A percentile compares a stretch with the other conserved stretches of the same genome.
Conservation (phyloP, 2,329 filamentous ascomycete genomes). For the Aspergillus flavus region DNA sequence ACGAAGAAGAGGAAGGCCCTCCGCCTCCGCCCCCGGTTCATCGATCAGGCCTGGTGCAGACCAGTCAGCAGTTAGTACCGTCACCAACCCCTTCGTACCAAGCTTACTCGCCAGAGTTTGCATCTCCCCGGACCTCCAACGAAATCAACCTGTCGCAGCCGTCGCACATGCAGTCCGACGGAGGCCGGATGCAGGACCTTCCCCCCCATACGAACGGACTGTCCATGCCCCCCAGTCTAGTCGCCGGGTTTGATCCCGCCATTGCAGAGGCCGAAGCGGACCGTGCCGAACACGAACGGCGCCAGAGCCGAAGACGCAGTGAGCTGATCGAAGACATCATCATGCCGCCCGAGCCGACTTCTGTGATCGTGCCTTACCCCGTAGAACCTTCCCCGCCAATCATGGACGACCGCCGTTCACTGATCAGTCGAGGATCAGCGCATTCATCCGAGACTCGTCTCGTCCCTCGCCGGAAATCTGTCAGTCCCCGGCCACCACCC, state of each 20-base stretch:
- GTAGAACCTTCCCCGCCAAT: constrained; percentile 34
- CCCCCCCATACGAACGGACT: constrained; percentile 29
- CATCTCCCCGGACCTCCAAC: constrained; percentile 21
- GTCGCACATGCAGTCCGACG: constrained; percentile 22
- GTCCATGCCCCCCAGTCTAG: constrained; percentile 43
- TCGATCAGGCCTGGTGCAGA: constrained; percentile 34
- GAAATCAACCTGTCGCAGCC: constrained; percentile 31
- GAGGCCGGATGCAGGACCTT: constrained; percentile 26
- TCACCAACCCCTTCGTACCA: constrained; percentile 29
- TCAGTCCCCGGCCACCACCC: constrained; percentile 58
- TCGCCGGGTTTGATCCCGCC: constrained; percentile 44
- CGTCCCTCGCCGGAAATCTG: constrained; percentile 54
- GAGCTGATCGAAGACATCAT: constrained; percentile 31
- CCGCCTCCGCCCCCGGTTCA: constrained; percentile 42
- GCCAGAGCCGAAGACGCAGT: constrained; percentile 26
- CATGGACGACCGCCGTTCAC: constrained; percentile 27
- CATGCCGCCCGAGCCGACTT: constrained; percentile 24
- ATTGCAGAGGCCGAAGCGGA: constrained; percentile 33
- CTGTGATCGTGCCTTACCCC: constrained; percentile 30
- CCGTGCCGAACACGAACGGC: constrained; percentile 31
- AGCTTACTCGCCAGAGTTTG: constrained; percentile 32
- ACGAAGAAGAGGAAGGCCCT: constrained; percentile 44
- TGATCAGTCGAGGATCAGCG: constrained; percentile 28
- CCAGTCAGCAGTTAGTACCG: constrained; percentile 27
- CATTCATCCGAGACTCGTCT: constrained; percentile 25